Conservation (phyloP, 257 asterid genomes). For the Coffea eugenioides region DNA sequence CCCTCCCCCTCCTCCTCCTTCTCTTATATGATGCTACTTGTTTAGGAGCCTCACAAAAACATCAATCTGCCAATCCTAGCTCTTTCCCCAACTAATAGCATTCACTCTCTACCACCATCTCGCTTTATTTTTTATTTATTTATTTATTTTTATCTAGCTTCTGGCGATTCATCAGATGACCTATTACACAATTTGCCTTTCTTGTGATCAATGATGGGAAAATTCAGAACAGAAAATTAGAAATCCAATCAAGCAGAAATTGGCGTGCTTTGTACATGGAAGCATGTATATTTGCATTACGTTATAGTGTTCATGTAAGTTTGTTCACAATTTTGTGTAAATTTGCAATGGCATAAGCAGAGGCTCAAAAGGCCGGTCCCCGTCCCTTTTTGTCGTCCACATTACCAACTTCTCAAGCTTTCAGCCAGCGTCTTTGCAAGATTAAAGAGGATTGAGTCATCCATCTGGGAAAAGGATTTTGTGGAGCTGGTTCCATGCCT, state of each 20-base stretch:
- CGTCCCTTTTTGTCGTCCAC: neutral
- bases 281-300: neutral
- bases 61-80: too few relatives aligned
- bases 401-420: constrained; percentile 3
- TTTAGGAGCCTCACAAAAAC: too few relatives aligned
- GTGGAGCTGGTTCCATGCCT: constrained; percentile 34
- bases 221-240: too few relatives aligned
- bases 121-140: too few relatives aligned
- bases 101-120: too few relatives aligned
- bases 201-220: too few relatives aligned
- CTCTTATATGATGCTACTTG: too few relatives aligned
- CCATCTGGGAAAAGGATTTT: constrained; percentile 21
- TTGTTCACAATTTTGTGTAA: neutral
- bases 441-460: constrained; percentile 29
- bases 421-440: constrained; percentile 38
- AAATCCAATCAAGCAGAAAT: neutral
- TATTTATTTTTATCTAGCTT: too few relatives aligned
- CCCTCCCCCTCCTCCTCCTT: too few relatives aligned
- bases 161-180: too few relatives aligned
- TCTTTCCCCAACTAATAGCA: too few relatives aligned
- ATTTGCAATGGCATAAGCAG: neutral
- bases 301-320: constrained; percentile 7
- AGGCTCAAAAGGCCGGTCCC: neutral
- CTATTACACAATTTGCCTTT: too few relatives aligned
- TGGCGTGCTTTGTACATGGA: neutral